These are phyloP conservation scores for Lathyrus aphaca DNA, from an alignment of 306 rosid genomes.

Conservation along the genomic window DNA sequence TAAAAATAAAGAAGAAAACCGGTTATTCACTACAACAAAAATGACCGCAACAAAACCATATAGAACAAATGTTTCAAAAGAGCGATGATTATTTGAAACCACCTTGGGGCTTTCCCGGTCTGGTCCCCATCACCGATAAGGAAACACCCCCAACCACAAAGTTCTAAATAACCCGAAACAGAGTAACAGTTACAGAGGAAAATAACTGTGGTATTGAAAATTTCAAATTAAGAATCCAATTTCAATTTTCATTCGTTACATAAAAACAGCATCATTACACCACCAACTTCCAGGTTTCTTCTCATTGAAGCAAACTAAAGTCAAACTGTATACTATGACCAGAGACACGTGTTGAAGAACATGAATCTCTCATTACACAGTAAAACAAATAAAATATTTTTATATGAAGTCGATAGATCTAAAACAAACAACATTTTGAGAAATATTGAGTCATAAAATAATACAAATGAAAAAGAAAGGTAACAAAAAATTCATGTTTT, in stretches of 20 bases:
- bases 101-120: too few species aligned
- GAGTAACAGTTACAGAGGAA: conserved; percentile 2
- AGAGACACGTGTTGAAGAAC: neutral
- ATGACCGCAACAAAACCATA: too few species aligned
- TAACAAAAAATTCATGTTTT: neutral
- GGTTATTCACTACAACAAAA: too few species aligned
- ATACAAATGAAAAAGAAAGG: conserved; percentile 5
- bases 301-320: conserved; percentile 31
- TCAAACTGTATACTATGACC: conserved; percentile 28
- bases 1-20: too few species aligned
- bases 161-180: neutral
- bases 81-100: too few species aligned
- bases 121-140: too few species aligned
- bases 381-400: neutral
- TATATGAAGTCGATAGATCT: neutral
- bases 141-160: too few species aligned
- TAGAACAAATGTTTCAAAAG: too few species aligned
- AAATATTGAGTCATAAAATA: neutral
- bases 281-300: conserved; percentile 8
- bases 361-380: conserved; percentile 14
- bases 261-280: neutral
- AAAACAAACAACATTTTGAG: neutral
- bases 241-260: conserved; percentile 23
- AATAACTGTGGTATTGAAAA: neutral
- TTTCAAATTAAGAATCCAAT: conserved; percentile 3